Percentiles rank a stretch among this genome's conserved stretches.
These are phyloP conservation scores for Hypoxylon sp. DNA, from an alignment of 2,329 filamentous ascomycete species.

Conservation along the genomic window DNA sequence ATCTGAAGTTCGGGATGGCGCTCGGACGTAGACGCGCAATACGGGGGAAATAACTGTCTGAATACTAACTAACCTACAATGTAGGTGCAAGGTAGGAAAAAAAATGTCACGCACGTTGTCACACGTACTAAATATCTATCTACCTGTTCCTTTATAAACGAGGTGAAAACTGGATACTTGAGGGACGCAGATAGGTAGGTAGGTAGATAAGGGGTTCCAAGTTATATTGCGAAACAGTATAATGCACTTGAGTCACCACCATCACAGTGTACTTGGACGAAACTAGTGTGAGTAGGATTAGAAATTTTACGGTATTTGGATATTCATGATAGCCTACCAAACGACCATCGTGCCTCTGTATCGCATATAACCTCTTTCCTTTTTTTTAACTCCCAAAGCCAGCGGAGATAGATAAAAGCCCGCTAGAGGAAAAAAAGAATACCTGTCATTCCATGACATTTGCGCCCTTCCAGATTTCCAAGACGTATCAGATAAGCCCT, in stretches of 20 bases:
- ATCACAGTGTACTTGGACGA: neutral
- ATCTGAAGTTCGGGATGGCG: neutral
- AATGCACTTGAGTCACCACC: neutral
- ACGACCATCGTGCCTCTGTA: neutral
- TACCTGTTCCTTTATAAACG: neutral
- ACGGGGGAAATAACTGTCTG: neutral
- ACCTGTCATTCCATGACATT: neutral
- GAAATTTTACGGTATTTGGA: constrained; percentile 4
- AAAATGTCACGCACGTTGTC: neutral
- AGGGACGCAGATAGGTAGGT: too few relatives aligned
- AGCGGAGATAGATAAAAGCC: constrained; percentile 33
- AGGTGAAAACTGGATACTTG: neutral
- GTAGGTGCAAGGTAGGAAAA: too few relatives aligned
- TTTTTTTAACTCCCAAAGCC: constrained; percentile 4
- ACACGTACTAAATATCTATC: neutral
- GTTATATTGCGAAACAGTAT: neutral
- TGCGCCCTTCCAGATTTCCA: neutral
- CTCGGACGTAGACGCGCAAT: constrained; percentile 1
- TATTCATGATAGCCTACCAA: neutral
- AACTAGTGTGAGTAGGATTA: neutral
- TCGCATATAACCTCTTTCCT: neutral
- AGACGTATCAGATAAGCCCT: neutral
- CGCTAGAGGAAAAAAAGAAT: constrained; percentile 18
- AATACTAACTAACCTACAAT: too few relatives aligned
- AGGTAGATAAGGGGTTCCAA: neutral